Evolutionary conservation across 352 stramenopile genomes (phyloP), one percentile per base, ranked within the genome.

Genomic region (Phytophthora pisi): DNA sequence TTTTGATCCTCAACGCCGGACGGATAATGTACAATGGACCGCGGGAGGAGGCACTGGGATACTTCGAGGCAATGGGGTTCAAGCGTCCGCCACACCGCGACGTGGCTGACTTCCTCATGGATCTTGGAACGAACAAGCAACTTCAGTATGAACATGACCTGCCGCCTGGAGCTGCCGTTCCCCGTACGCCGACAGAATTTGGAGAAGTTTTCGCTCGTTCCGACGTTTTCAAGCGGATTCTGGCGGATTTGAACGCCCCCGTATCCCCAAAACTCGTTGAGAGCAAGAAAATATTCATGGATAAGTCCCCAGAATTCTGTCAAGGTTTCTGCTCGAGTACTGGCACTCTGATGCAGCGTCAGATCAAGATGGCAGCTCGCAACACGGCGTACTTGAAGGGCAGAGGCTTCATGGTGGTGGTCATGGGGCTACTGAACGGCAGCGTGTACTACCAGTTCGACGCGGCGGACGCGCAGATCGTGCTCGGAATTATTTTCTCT

Each of bases 401-500:
- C 8, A 46, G 72, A 52, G 47, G 30, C 23, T 53, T 81, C 31
- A 76, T 81, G 58, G 49, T 75, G 11, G 23, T 75, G 49, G 57
- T 86, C 30, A 81, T 82, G 69, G 74, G 64, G 2, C 52, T 84
- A 23, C 36, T 84, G 2, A 70, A 77, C 46, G 51, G 20, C 3
- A 77, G 47, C 16, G 61, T 70, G 4, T 84, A 78, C 61, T 84
- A 77, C 60, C 70, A 84, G 43, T 72, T 84, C 52, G 56, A 77
- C n/a, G 20, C 53, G 15, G 51, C 34, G 1, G 23, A 84, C 5
- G 60, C 70, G 1, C 61, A 77, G 20, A 54, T 78, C 15, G 63
- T 91, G 5, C 68, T 95, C 55, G 87, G 90, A 11, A 75, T 94
- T 26, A 67, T 93, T 9, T 97, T 94, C 63, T 70, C 84, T 30